phyloP scores from a whole-genome alignment of 192 early-diverging fungal genomes.

The Dimargaris xerosporica region DNA sequence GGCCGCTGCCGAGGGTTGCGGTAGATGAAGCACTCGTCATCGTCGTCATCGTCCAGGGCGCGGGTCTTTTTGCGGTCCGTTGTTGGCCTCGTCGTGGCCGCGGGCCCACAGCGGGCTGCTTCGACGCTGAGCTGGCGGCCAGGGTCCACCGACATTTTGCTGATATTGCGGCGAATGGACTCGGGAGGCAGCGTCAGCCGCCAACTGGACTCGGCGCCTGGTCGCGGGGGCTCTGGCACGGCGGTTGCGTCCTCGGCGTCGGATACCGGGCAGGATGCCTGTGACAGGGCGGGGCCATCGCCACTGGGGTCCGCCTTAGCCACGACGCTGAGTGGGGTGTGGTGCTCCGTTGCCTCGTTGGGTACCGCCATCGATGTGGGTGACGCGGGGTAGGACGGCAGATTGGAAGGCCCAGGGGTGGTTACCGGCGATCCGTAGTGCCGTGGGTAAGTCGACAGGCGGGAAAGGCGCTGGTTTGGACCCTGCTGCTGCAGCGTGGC shows the following conservation, averaged over 20 bases:
- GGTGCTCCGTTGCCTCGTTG: too few species aligned
- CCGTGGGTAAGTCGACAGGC: conserved; percentile 1
- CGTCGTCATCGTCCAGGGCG: conserved; percentile 14
- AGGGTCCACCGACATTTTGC: conserved; percentile 1
- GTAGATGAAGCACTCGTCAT: conserved; percentile 30
- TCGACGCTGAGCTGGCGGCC: conserved; percentile 5
- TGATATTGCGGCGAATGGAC: not conserved
- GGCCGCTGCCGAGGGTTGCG: conserved; percentile 30
- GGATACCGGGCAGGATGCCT: too few species aligned
- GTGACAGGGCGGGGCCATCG: too few species aligned
- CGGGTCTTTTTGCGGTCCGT: not conserved
- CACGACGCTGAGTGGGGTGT: too few species aligned
- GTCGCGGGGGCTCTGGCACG: too few species aligned
- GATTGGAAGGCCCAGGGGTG: not conserved
- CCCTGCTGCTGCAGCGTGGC: not conserved
- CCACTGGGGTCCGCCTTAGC: too few species aligned
- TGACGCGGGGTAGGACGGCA: not conserved
- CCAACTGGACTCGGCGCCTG: too few species aligned
- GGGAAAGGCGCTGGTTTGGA: conserved; percentile 1
- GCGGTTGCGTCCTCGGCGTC: too few species aligned
- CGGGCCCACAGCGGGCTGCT: not conserved
- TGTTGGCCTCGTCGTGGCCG: not conserved
- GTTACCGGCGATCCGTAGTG: not conserved
- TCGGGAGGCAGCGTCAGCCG: too few species aligned
- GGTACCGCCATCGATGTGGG: not conserved